Conservation (phyloP, 306 rosid species). For the Cotoneaster glaucophyllus region DNA sequence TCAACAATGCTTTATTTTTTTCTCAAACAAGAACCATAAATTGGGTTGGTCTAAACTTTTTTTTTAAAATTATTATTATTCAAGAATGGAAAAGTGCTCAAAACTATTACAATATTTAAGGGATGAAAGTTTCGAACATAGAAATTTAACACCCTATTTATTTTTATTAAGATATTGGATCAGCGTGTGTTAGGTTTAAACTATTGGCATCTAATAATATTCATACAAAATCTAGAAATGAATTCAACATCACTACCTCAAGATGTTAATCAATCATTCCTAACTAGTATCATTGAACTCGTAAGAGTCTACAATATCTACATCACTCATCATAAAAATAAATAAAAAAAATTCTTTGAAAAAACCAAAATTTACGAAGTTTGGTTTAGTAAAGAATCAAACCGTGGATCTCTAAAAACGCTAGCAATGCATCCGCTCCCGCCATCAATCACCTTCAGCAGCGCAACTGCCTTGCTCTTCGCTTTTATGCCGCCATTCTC, state of each 20-base stretch:
- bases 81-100: too few species aligned
- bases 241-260: background rate
- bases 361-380: constrained; percentile 3
- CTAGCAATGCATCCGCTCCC: constrained; percentile 12
- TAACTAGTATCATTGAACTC: background rate
- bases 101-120: too few species aligned
- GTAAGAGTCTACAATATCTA: background rate
- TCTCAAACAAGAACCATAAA: too few species aligned
- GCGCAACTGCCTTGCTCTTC: constrained; percentile 46
- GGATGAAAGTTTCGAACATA: too few species aligned
- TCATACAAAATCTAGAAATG: background rate
- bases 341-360: background rate
- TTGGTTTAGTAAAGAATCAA: constrained; percentile 30
- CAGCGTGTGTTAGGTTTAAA: too few species aligned
- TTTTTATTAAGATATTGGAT: too few species aligned
- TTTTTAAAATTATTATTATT: too few species aligned
- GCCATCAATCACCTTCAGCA: constrained; percentile 42
- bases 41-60: too few species aligned
- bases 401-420: constrained; percentile 31
- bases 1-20: too few species aligned
- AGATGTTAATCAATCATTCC: background rate
- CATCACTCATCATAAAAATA: background rate
- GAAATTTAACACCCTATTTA: too few species aligned
- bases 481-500: constrained; percentile 50
- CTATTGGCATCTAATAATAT: too few species aligned